Evolutionary conservation across 108 stramenopile species (phyloP).

Genomic region (Cyclotella baltica): DNA sequence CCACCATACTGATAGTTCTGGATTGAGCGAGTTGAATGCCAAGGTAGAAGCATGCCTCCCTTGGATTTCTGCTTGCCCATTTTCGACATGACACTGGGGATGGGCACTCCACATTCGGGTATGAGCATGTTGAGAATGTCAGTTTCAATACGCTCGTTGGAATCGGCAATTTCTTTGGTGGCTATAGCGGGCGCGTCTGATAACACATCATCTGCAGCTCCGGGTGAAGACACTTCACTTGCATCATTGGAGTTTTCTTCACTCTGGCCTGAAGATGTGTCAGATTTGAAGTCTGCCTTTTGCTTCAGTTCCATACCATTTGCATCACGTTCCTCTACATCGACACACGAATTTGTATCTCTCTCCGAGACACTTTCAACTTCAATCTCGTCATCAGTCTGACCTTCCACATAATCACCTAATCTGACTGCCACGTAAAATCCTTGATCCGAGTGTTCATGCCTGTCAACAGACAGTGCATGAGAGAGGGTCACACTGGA

Average conservation of each 20-base stretch:
- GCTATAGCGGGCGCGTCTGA: conserved; percentile 12
- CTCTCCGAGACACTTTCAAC: background rate
- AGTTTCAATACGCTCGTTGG: conserved; percentile 18
- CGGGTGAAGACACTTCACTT: background rate
- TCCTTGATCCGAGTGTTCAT: conserved; percentile 40
- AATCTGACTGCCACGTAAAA: conserved; percentile 44
- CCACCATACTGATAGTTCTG: conserved; percentile 41
- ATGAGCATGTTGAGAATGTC: conserved; percentile 35
- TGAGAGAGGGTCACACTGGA: conserved; percentile 49
- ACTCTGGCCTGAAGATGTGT: background rate
- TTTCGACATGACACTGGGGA: conserved; percentile 44
- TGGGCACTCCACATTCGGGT: conserved; percentile 49
- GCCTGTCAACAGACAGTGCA: conserved; percentile 35
- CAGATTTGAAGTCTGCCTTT: background rate
- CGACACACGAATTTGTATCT: background rate
- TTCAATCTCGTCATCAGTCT: conserved; percentile 5
- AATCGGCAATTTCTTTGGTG: conserved; percentile 8
- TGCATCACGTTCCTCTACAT: conserved; percentile 6
- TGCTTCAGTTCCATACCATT: background rate
- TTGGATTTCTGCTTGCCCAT: conserved; percentile 21
- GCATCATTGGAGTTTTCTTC: background rate
- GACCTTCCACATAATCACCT: conserved; percentile 43
- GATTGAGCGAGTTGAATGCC: conserved; percentile 50
- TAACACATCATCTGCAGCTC: background rate
- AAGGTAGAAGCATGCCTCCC: conserved; percentile 44